Evolutionary conservation across 345 rosid species (phyloP).

Genomic region (Balakata baccata): DNA sequence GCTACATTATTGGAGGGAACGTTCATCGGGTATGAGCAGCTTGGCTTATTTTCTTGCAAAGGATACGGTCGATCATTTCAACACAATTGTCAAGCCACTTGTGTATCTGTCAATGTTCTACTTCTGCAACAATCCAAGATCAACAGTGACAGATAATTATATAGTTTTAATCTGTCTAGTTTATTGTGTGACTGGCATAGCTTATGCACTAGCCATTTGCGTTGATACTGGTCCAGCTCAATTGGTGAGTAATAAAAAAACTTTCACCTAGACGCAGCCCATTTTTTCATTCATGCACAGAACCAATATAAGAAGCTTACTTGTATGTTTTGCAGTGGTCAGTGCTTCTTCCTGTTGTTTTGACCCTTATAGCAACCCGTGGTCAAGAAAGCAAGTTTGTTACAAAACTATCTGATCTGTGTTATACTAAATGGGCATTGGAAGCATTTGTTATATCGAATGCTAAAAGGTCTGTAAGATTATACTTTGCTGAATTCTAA

Average conservation of each 20-base stretch:
- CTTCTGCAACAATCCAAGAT: slow-evolving; percentile 96
- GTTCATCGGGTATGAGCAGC: slow-evolving; percentile 94
- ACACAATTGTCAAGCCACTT: slow-evolving; percentile 76
- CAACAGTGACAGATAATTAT: slow-evolving; percentile 71
- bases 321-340: slow-evolving; percentile 62
- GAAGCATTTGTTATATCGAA: slow-evolving; percentile 94
- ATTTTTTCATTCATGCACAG: neutral
- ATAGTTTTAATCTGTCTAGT: slow-evolving; percentile 75
- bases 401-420: slow-evolving; percentile 40
- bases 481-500: neutral
- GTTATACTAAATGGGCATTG: slow-evolving; percentile 91
- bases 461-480: slow-evolving; percentile 67
- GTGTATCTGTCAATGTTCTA: slow-evolving; percentile 96
- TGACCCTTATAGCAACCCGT: slow-evolving; percentile 80
- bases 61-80: slow-evolving; percentile 91
- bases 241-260: slow-evolving; percentile 51
- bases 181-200: slow-evolving; percentile 93
- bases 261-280: too few species aligned
- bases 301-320: neutral
- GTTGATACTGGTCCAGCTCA: slow-evolving; percentile 93
- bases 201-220: slow-evolving; percentile 70
- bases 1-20: slow-evolving; percentile 94
- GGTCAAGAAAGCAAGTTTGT: slow-evolving; percentile 34
- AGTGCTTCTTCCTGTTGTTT: slow-evolving; percentile 92
- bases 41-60: slow-evolving; percentile 86